phyloP scores from a whole-genome alignment of 768 basidiomycete genomes.

The Auriculariales sp. region DNA sequence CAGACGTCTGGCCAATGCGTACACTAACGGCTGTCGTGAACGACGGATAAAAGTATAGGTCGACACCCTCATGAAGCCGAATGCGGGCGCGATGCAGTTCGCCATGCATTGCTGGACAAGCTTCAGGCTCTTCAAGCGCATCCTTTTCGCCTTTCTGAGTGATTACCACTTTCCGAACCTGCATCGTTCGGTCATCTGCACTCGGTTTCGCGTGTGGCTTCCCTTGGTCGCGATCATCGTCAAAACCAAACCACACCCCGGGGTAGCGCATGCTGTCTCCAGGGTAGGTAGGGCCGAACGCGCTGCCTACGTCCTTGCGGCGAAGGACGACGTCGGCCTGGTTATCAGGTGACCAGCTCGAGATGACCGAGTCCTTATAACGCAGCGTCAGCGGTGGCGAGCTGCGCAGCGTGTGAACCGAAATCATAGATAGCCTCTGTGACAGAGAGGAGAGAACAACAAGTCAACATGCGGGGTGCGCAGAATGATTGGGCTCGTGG shows the following conservation, averaged over 20 bases:
- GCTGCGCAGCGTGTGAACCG: slow-evolving; percentile 50
- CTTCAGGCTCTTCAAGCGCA: slow-evolving; percentile 56
- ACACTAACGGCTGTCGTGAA: slow-evolving; percentile 38
- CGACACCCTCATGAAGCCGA: slow-evolving; percentile 66
- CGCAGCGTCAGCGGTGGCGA: slow-evolving; percentile 52
- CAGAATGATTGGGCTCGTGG: slow-evolving; percentile 58
- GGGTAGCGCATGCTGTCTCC: slow-evolving; percentile 68
- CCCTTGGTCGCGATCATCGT: slow-evolving; percentile 41
- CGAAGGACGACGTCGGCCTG: slow-evolving; percentile 24
- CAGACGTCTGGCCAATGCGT: slow-evolving; percentile 58
- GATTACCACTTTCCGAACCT: slow-evolving; percentile 63
- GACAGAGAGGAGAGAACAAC: slow-evolving; percentile 67
- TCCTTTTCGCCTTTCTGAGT: slow-evolving; percentile 54
- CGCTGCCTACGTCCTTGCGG: slow-evolving; percentile 49
- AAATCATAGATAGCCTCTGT: slow-evolving; percentile 71
- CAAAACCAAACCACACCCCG: slow-evolving; percentile 73
- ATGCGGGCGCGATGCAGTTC: slow-evolving; percentile 41
- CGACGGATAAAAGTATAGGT: slow-evolving; percentile 50
- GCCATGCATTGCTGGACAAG: slow-evolving; percentile 54
- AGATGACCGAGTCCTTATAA: slow-evolving; percentile 51
- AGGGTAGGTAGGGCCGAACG: slow-evolving; percentile 75
- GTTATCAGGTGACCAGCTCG: slow-evolving; percentile 34
- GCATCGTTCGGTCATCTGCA: slow-evolving; percentile 51
- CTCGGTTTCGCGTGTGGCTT: slow-evolving; percentile 30
- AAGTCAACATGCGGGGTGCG: slow-evolving; percentile 75